Evolutionary conservation across 345 rosid genomes (phyloP), one percentile per base, ranked within the genome.

Genomic region (Euphorbia pulcherrima): DNA sequence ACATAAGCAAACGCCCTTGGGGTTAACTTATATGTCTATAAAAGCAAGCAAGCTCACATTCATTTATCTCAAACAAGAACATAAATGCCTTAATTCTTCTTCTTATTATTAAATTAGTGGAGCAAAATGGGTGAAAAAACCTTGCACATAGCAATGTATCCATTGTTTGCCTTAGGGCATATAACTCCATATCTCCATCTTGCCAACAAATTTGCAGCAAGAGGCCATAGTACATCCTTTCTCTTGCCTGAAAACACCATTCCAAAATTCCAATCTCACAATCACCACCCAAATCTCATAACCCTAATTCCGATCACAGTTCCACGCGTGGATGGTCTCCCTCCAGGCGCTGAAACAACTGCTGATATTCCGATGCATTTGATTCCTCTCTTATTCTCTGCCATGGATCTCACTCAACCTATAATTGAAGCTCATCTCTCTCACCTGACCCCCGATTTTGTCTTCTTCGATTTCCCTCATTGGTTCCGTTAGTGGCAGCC

Each of bases 261-360:
- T 30, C 26, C 11, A 13, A 81, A 79, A n/a, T 40, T 88, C 11
- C 11, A 65, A 23, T 72, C 74, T 28, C 65, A 74, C 18, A 86
- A 86, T 51, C 79, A 67, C 1, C 72, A 75, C 33, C 88, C 87
- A 6, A 16, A 79, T 70, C 80, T 79, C 68, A 88, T 88, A 30
- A 62, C 78, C 58, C 78, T 85, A 59, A 79, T 73, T 60, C 74
- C 77, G 0, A 65, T 88, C 59, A 33, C 77, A 2, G 65, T 88
- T 24, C 90, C 95, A 28, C 69, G 68, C 0, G 85, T 86, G 6
- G 41, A 70, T 2, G 83, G 83, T 50, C 82, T 80, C 37, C 84
- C 81, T 61, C n/a, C 62, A 0, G 81, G 77, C 28, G 29, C 72
- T 2, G 77, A 75, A 55, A 80, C 76, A 17, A 78, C 86, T 9